Evolutionary conservation across 2,329 filamentous ascomycete genomes (phyloP), one percentile per base, ranked within the genome.

Genomic region (Exophiala aquamarina): DNA sequence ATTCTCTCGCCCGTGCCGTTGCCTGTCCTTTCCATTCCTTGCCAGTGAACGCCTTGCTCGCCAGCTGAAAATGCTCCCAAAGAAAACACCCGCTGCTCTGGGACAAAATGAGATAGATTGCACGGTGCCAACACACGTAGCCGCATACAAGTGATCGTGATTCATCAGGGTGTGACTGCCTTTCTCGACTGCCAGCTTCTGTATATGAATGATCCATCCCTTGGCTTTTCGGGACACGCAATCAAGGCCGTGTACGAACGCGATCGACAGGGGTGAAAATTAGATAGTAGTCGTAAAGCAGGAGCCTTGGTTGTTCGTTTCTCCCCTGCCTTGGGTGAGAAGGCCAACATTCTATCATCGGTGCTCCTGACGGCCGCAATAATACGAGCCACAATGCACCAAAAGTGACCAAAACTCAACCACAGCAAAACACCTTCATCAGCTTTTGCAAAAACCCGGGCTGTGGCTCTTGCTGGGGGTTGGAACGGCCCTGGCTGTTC

Each of bases 381-480:
- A 26, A 26, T 6, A 26, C 6, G 6, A 6, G 23, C 23, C 6
- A 34, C 17, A 6, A 8, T 34, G 32, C 8, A 14, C 8, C 6
- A 34, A 34, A 14, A 34, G n/a, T 34, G 6, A 34, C 6, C 14
- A 34, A 14, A n/a, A 14, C 70, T 67, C 62, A 71, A 79, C 89
- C 89, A 72, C 92, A 97, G 82, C 92, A 97, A 49, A 96, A 76
- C 50, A 83, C 81, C 77, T 93, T 95, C 81, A 92, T 86, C 66
- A 96, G 77, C 77, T 96, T 96, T 73, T 95, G 87, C 73, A 91
- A 84, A 56, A 89, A 87, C 49, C 84, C 86, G 36, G 83, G 86
- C 66, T 92, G 87, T 58, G 83, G 77, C 66, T 93, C 86, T 56
- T 78, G 76, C 76, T 77, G 59, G 66, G 73, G 63, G 70, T 80